These are phyloP conservation scores for Achaetomium macrosporum DNA, from an alignment of 2,329 filamentous ascomycete genomes.

Conservation along the genomic window DNA sequence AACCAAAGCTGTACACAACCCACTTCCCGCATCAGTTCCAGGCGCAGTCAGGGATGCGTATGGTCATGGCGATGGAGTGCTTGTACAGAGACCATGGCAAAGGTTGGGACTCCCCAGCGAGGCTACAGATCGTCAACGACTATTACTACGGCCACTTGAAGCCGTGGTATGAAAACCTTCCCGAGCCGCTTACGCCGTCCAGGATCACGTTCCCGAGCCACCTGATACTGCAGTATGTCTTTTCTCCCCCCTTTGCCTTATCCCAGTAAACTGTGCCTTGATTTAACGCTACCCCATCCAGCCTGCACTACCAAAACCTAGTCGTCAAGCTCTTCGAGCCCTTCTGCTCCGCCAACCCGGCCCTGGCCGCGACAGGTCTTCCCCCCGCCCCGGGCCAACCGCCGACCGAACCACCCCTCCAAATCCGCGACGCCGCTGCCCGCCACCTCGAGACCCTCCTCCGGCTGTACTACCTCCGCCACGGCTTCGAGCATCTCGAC, in stretches of 20 bases:
- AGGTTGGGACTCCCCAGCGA: no score
- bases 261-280: no score
- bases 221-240: slow-evolving; percentile 19
- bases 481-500: slow-evolving; percentile 27
- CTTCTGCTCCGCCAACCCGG: not conserved
- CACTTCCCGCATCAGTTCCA: slow-evolving; percentile 28
- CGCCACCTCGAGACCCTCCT: slow-evolving; percentile 27
- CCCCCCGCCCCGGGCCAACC: not conserved
- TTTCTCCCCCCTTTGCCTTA: slow-evolving; percentile 9
- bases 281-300: not conserved
- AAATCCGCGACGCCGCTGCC: slow-evolving; percentile 17
- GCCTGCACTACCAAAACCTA: not conserved
- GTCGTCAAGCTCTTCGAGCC: slow-evolving; percentile 19
- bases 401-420: not conserved
- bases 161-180: slow-evolving; percentile 18
- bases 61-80: not conserved
- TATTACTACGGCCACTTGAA: slow-evolving; percentile 7
- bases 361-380: no score
- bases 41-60: slow-evolving; percentile 17
- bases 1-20: slow-evolving; percentile 19
- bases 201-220: slow-evolving; percentile 24
- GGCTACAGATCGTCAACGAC: slow-evolving; percentile 15
- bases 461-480: slow-evolving; percentile 30
- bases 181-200: slow-evolving; percentile 18
- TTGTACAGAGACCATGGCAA: not conserved